Base-by-base conservation (phyloP, 257 asterid species). In the Jacaranda copaia region DNA sequence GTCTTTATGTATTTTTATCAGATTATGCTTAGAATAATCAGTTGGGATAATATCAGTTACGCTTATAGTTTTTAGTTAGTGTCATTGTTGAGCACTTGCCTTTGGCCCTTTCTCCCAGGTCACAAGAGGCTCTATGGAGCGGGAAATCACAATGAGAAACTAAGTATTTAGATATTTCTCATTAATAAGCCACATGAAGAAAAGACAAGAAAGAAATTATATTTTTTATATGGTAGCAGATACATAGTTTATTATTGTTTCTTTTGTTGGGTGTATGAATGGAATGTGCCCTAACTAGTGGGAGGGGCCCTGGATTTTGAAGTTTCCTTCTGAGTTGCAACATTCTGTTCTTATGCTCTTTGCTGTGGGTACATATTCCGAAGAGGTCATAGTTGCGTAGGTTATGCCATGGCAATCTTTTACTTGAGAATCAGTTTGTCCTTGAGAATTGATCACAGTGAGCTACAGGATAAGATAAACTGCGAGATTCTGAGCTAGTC, bases 81-180 rank as follows among this genome's bases (percentile, higher is more conserved):
- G 32, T 65, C 19, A 61, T 62, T 14, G 46, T 36, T 43, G 20
- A 49, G 49, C 42, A 55, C 62, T 71, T 63, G 52, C 36, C 32
- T 25, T 25, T 25, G 32, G 74, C 74, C 42, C 49, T 49, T 6
- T 14, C 12, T 32, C 56, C 45, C 20, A 48, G 32, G 19, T 3
- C 19, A 43, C 4, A 5, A 10, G 42, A 75, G 18, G 36, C 72
- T 55, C 66, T 55, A 67, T 20, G 7, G 38, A 32, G 19, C 51
- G 60, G 51, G 70, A 49, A 45, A 56, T 25, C 32, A 25, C 32
- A 25, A 25, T 45, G 70, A 73, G 58, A 60, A 59, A 48, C 38
- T 59, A 45, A 43, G 25, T 69, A 32, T 42, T 45, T 46, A 51
- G 70, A 20, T 45, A 9, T 13, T 57, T 72, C 43, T 59, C 42